Evolutionary conservation across 352 stramenopile genomes (phyloP).

Genomic region (Phytophthora ohioensis): DNA sequence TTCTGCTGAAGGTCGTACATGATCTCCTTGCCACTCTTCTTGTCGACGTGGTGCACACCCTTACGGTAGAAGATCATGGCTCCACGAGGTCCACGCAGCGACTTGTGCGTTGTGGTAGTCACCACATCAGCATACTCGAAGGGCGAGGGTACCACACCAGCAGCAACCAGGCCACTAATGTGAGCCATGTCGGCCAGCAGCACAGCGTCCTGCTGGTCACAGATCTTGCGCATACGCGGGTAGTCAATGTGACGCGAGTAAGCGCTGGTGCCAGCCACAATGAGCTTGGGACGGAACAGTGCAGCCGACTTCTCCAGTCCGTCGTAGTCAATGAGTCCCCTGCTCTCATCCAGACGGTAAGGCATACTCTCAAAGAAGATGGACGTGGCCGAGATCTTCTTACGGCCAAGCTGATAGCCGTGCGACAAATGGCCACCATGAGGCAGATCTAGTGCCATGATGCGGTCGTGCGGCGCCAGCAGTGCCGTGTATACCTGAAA

Average conservation of each 20-base stretch:
- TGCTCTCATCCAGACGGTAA: conserved; percentile 97
- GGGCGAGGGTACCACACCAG: conserved; percentile 95
- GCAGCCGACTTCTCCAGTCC: conserved; percentile 95
- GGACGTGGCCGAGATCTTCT: conserved; percentile 99
- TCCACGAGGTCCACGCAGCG: conserved; percentile 96
- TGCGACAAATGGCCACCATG: conserved; percentile 99
- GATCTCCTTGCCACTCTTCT: conserved; percentile 93
- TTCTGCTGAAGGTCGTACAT: conserved; percentile 97
- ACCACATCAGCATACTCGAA: conserved; percentile 99
- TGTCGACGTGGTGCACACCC: conserved; percentile 92
- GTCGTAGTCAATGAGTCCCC: conserved; percentile 99
- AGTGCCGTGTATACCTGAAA: conserved; percentile 99
- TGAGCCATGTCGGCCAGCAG: conserved; percentile 99
- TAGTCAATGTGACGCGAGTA: conserved; percentile 99
- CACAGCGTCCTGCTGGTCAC: conserved; percentile 93
- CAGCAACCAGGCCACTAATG: conserved; percentile 98
- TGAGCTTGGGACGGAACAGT: conserved; percentile 97
- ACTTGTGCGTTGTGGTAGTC: conserved; percentile 99
- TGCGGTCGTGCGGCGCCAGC: conserved; percentile 98
- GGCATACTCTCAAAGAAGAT: conserved; percentile 99
- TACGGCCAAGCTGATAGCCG: conserved; percentile 98
- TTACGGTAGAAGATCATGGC: conserved; percentile 99
- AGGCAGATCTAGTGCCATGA: conserved; percentile 98
- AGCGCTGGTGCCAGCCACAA: conserved; percentile 98
- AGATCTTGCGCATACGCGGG: conserved; percentile 97